A percentile compares a stretch with the other conserved stretches of the same genome.
Evolutionary conservation across 768 basidiomycete genomes (phyloP).

Genomic region (Gyrodon lividus): DNA sequence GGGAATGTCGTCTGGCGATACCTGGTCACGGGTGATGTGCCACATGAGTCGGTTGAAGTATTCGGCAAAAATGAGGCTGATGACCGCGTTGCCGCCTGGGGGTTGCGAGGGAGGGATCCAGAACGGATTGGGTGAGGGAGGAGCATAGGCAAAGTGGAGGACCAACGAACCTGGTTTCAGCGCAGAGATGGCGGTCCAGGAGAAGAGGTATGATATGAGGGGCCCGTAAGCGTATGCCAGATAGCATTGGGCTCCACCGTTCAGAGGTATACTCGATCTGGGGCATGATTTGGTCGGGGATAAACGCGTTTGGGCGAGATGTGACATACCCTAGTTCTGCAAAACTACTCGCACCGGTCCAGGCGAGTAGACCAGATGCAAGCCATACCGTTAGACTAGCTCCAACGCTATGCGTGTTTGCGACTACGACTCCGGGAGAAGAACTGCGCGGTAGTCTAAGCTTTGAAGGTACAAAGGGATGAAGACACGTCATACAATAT

Average conservation of each 20-base stretch:
- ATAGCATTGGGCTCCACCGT: conserved; percentile 71
- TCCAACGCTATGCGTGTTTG: conserved; percentile 86
- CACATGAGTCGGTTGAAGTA: conserved; percentile 90
- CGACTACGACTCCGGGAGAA: conserved; percentile 88
- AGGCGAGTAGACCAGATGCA: conserved; percentile 77
- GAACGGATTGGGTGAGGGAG: too few species aligned
- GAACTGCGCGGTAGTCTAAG: conserved; percentile 49
- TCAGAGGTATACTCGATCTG: conserved; percentile 36
- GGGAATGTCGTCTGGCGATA: conserved; percentile 77
- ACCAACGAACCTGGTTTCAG: conserved; percentile 68
- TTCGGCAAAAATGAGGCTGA: conserved; percentile 87
- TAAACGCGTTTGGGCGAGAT: conserved; percentile 21
- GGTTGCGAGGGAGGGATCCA: conserved; percentile 5
- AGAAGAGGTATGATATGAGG: conserved; percentile 84
- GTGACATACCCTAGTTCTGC: conserved; percentile 80
- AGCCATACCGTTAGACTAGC: conserved; percentile 88
- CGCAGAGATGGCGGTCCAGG: conserved; percentile 92
- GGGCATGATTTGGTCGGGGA: background rate
- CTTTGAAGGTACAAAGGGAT: conserved; percentile 22
- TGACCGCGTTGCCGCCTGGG: conserved; percentile 74
- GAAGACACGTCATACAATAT: conserved; percentile 69
- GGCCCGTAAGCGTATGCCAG: conserved; percentile 88
- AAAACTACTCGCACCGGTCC: conserved; percentile 95
- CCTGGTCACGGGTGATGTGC: conserved; percentile 66
- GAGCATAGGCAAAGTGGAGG: background rate